Evolutionary conservation across 495 filamentous ascomycete genomes (phyloP).

Genomic region (Lepidopterella palustris): DNA sequence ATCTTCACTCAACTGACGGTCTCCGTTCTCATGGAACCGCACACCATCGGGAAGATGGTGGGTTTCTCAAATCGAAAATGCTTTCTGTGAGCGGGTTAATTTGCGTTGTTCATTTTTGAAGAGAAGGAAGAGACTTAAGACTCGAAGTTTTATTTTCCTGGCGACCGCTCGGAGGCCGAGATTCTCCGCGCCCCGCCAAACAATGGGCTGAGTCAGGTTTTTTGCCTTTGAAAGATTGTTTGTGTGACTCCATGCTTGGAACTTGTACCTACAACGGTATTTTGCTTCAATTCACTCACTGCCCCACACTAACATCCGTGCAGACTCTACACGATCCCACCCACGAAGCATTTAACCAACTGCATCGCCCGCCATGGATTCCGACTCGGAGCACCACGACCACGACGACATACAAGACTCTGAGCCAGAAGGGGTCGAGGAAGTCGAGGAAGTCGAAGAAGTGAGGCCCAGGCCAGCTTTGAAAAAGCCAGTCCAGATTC

Average conservation of each 20-base stretch:
- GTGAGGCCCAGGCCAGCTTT: conserved; percentile 57
- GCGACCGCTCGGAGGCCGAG: conserved; percentile 4
- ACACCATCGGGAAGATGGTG: conserved; percentile 19
- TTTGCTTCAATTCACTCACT: neutral
- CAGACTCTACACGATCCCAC: neutral
- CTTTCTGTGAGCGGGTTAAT: conserved; percentile 31
- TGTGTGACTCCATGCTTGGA: conserved; percentile 19
- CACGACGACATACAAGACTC: conserved; percentile 34
- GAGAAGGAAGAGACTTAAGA: conserved; percentile 10
- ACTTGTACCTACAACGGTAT: no score
- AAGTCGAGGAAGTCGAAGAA: no score
- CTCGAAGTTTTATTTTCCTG: conserved; percentile 16
- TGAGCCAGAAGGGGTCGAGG: conserved; percentile 33
- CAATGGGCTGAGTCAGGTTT: conserved; percentile 1
- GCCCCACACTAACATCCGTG: neutral
- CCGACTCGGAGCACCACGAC: conserved; percentile 25
- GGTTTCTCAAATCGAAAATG: conserved; percentile 32
- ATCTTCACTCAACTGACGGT: conserved; percentile 33
- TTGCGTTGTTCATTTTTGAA: conserved; percentile 42
- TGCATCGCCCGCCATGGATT: conserved; percentile 27
- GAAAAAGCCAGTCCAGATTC: conserved; percentile 56
- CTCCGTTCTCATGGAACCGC: conserved; percentile 33
- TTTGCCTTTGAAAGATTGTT: neutral
- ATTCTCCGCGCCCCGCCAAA: conserved; percentile 22
- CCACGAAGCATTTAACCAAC: neutral